phyloP scores from a whole-genome alignment of 495 filamentous ascomycete genomes.

The Aspergillus panamensis region DNA sequence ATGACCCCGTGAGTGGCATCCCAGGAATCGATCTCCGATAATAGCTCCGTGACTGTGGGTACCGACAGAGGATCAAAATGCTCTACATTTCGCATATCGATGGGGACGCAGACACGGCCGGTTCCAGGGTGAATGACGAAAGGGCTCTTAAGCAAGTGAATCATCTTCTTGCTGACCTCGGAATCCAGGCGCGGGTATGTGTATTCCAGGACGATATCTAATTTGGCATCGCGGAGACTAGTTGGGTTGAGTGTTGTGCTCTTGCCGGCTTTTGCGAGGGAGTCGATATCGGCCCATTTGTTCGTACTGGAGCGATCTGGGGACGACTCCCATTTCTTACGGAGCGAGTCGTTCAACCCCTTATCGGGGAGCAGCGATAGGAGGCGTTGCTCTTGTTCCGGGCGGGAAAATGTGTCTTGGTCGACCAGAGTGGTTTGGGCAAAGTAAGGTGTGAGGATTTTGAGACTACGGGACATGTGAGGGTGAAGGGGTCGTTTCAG shows the following conservation, averaged over 20 bases:
- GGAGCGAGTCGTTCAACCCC: conserved; percentile 65
- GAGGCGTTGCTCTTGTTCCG: conserved; percentile 66
- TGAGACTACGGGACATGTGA: conserved; percentile 80
- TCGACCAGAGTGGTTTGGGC: conserved; percentile 70
- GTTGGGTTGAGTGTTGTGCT: conserved; percentile 61
- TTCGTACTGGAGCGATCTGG: conserved; percentile 67
- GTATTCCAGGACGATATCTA: conserved; percentile 93
- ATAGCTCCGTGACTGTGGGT: conserved; percentile 76
- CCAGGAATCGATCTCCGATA: conserved; percentile 80
- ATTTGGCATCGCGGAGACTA: conserved; percentile 79
- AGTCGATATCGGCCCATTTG: conserved; percentile 94
- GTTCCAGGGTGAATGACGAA: conserved; percentile 97
- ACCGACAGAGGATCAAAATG: conserved; percentile 83
- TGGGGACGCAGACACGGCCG: conserved; percentile 91
- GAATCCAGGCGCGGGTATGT: conserved; percentile 97
- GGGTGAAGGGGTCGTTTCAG: conserved; percentile 84
- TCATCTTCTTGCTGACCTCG: conserved; percentile 94
- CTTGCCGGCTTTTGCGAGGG: conserved; percentile 68
- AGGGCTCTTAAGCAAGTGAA: conserved; percentile 92
- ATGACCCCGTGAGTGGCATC: conserved; percentile 37
- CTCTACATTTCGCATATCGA: conserved; percentile 65
- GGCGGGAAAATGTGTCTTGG: conserved; percentile 79
- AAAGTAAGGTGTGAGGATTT: conserved; percentile 76
- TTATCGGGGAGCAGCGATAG: conserved; percentile 76
- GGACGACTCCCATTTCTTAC: conserved; percentile 84